Conservation (phyloP, 352 stramenopile species). For the Phytophthora gonapodyides region DNA sequence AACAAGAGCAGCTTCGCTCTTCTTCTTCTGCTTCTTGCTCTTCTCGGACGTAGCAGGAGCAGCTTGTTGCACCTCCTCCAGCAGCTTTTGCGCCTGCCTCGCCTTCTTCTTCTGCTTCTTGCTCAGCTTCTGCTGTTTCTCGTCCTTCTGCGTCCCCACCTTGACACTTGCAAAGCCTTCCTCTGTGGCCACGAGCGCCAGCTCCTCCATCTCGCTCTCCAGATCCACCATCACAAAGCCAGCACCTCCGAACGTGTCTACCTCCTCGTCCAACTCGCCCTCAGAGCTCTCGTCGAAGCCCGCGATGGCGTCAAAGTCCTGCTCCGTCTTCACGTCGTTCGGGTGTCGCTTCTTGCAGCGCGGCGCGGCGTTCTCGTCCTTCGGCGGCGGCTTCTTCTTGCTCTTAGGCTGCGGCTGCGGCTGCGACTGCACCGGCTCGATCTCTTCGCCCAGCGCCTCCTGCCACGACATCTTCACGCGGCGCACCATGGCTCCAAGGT, state of each 20-base stretch:
- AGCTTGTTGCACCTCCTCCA: constrained; percentile 9
- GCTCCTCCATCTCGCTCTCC: constrained; percentile 47
- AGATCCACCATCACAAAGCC: constrained; percentile 51
- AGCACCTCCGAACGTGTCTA: constrained; percentile 32
- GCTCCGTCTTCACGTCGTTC: constrained; percentile 39
- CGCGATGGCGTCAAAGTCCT: constrained; percentile 37
- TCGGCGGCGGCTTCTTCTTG: not conserved
- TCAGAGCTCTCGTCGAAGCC: constrained; percentile 38
- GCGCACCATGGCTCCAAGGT: constrained; percentile 17
- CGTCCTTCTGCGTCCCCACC: constrained; percentile 28
- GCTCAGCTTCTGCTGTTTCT: constrained; percentile 11
- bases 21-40: constrained; percentile 14
- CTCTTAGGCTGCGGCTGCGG: constrained; percentile 19
- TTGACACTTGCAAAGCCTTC: constrained; percentile 32
- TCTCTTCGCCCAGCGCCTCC: constrained; percentile 31
- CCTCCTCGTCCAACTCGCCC: constrained; percentile 26
- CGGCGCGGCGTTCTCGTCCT: constrained; percentile 19
- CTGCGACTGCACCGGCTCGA: constrained; percentile 22
- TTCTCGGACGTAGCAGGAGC: constrained; percentile 5
- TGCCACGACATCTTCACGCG: constrained; percentile 43
- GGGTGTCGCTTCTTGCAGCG: constrained; percentile 33
- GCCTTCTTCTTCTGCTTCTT: constrained; percentile 36
- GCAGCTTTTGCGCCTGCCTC: constrained; percentile 30
- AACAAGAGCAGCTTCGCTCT: constrained; percentile 2
- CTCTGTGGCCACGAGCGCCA: constrained; percentile 37